Evolutionary conservation across 1,284 basidiomycete genomes (phyloP).

Genomic region (Pholiota adiposa): DNA sequence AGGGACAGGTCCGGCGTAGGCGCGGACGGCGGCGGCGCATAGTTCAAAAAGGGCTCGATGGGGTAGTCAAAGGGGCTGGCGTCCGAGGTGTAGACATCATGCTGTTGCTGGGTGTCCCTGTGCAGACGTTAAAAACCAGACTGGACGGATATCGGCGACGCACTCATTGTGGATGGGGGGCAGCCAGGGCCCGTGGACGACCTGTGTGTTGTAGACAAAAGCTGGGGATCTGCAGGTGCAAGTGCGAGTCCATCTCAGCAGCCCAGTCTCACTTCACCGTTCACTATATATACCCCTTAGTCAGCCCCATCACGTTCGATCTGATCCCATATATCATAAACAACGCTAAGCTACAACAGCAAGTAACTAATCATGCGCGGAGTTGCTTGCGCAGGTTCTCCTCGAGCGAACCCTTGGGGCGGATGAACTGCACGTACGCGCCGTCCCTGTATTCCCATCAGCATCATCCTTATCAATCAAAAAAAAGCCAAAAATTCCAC

Average conservation of each 20-base stretch:
- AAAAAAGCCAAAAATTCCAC: slow-evolving; percentile 36
- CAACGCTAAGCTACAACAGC: slow-evolving; percentile 11
- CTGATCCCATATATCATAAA: slow-evolving; percentile 5
- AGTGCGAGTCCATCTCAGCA: slow-evolving; percentile 37
- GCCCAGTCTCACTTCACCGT: not conserved
- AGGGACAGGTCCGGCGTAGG: slow-evolving; percentile 20
- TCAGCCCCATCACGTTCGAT: not conserved
- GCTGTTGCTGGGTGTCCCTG: not conserved
- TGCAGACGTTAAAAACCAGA: not conserved
- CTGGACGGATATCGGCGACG: not conserved
- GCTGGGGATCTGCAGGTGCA: slow-evolving; percentile 68
- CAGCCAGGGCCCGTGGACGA: slow-evolving; percentile 58
- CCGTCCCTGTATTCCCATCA: slow-evolving; percentile 63
- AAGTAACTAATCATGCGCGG: slow-evolving; percentile 52
- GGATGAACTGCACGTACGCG: slow-evolving; percentile 89
- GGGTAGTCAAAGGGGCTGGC: not conserved
- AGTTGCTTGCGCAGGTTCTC: slow-evolving; percentile 85
- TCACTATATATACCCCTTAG: not conserved
- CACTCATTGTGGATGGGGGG: slow-evolving; percentile 31
- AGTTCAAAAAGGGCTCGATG: slow-evolving; percentile 15
- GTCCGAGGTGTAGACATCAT: not conserved
- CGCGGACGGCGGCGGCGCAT: slow-evolving; percentile 10
- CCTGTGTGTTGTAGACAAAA: slow-evolving; percentile 66
- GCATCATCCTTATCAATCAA: not conserved
- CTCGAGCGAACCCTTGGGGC: slow-evolving; percentile 85